Evolutionary conservation across 208 protist species (phyloP).

Genomic region (Leishmania mexicana): DNA sequence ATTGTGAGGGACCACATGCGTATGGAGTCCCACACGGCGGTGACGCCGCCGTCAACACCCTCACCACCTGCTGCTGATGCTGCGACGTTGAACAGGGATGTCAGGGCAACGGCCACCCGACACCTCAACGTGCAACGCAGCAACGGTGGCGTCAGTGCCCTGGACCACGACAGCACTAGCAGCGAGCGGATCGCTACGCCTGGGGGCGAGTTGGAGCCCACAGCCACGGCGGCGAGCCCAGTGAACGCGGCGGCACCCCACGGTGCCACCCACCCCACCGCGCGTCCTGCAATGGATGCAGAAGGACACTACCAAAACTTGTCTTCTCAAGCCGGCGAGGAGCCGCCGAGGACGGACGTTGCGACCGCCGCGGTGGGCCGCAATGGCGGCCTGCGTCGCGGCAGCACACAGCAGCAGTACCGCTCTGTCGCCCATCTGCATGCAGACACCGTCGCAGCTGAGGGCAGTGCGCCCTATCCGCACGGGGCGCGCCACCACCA

Average conservation of each 20-base stretch:
- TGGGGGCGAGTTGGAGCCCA: background rate
- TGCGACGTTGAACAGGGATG: background rate
- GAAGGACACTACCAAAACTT: slow-evolving; percentile 47
- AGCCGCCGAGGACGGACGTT: background rate
- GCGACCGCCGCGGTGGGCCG: background rate
- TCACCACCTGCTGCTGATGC: background rate
- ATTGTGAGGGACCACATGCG: background rate
- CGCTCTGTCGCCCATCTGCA: background rate
- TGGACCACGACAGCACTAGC: background rate
- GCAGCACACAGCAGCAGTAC: background rate
- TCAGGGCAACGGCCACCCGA: background rate
- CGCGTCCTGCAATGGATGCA: slow-evolving; percentile 22
- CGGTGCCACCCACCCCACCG: slow-evolving; percentile 32
- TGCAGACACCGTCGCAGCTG: background rate
- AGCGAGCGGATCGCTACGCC: background rate
- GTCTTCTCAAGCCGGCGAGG: slow-evolving; percentile 35
- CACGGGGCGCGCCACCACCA: background rate
- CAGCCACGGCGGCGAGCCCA: slow-evolving; percentile 8
- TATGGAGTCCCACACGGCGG: background rate
- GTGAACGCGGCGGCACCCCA: slow-evolving; percentile 37
- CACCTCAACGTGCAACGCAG: slow-evolving; percentile 1
- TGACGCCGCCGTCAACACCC: background rate
- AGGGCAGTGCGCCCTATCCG: background rate
- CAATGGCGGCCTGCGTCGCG: background rate
- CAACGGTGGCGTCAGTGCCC: background rate